Base-by-base conservation (phyloP, 176 grass and related monocot genomes). In the Carex pumila region DNA sequence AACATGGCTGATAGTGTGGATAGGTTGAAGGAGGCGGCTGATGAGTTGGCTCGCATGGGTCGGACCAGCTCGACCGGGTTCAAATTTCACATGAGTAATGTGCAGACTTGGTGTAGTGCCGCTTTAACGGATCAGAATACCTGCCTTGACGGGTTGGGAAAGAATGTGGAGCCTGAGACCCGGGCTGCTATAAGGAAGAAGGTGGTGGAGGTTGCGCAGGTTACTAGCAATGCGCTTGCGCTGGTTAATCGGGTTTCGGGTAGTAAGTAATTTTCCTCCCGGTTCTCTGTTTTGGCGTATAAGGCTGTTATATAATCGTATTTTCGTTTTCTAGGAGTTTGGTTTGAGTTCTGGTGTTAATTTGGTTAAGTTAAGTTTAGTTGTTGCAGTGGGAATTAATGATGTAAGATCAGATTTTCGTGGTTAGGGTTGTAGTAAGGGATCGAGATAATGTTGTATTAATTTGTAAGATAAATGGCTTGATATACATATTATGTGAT, bases 51-150 rank as follows among this genome's bases (percentile, higher is more conserved):
- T 64, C 31, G n/a, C 80, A 81, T 84, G 70, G 87, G 90, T 21
- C 81, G 90, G 4, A 7, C 86, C 11, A 92, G 91, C 0, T 85
- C 95, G 79, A 18, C 81, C 25, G 91, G 63, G 49, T 98, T 93
- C 86, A 60, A 49, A 79, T 94, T 91, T 89, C 95, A 98, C 88
- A 81, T 98, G 39, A 93, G 88, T 89, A 98, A 98, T 88, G 95
- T 91, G 11, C 95, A 92, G 86, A 93, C 95, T 2, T 98, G 92
- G 95, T 93, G 89, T 85, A 98, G 95, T 81, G 92, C 95, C 14
- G 95, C 95, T 18, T 88, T 98, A 14, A 98, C 95, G 79, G 95
- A 98, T 87, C 90, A 98, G 90, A 94, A 88, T 87, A 98, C 92
- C 79, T 98, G 95, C 89, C 81, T 98, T 1, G 95, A 98, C 79